Evolutionary conservation across 768 basidiomycete species (phyloP).

Genomic region (Suillus weaverae): DNA sequence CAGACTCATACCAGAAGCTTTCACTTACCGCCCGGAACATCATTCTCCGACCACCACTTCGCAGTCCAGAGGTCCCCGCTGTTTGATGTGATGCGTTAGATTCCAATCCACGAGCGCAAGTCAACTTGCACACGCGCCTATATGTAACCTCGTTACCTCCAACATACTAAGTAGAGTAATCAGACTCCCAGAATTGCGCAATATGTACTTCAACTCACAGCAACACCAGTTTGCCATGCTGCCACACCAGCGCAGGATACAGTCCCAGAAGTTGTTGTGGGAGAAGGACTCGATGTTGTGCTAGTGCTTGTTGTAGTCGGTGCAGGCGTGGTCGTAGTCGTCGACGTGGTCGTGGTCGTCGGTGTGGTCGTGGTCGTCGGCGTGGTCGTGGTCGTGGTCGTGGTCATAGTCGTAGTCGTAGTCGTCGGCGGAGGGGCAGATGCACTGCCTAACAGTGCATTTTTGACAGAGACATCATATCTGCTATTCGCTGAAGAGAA

Average conservation of each 20-base stretch:
- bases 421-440: conserved; percentile 22
- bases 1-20: conserved; percentile 3
- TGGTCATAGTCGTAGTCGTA: conserved; percentile 19
- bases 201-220: conserved; percentile 32
- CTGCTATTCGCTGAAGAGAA: conserved; percentile 40
- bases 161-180: conserved; percentile 36
- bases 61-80: conserved; percentile 54
- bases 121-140: conserved; percentile 28
- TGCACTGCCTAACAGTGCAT: conserved; percentile 31
- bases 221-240: conserved; percentile 38
- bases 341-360: conserved; percentile 16
- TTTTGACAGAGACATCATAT: conserved; percentile 44
- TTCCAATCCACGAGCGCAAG: too few relatives aligned
- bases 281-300: conserved; percentile 23
- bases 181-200: not conserved
- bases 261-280: conserved; percentile 22
- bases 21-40: conserved; percentile 35
- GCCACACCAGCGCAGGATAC: conserved; percentile 44
- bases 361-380: conserved; percentile 9
- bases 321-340: conserved; percentile 12
- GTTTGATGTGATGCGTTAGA: not conserved
- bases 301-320: conserved; percentile 11
- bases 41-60: conserved; percentile 47
- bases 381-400: conserved; percentile 13
- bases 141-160: conserved; percentile 43